A percentile compares a stretch with the other conserved stretches of the same genome.
Evolutionary conservation across 164 flowering plant genomes (phyloP).

Genomic region (Houttuynia cordata): DNA sequence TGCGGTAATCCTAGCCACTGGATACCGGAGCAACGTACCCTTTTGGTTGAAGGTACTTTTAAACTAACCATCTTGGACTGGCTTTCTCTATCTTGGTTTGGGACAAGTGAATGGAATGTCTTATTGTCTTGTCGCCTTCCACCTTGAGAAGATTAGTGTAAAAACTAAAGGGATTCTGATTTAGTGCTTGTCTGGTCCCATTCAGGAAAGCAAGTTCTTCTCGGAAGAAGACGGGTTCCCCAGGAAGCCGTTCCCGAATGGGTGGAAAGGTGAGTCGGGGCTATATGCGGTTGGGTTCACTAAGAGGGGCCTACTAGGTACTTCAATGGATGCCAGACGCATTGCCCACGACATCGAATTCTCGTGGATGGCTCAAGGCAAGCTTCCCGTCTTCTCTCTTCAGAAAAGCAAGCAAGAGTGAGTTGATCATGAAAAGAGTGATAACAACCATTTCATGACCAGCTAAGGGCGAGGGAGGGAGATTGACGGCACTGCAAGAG

Average conservation of each 20-base stretch:
- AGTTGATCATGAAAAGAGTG: no score
- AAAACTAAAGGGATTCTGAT: neutral
- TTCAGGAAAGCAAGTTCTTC: constrained; percentile 56
- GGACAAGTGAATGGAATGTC: neutral
- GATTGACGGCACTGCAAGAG: neutral
- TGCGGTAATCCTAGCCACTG: constrained; percentile 37
- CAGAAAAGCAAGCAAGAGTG: constrained; percentile 2
- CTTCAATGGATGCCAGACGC: constrained; percentile 60
- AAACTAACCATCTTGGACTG: neutral
- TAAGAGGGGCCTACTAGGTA: constrained; percentile 64
- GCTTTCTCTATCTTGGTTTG: neutral
- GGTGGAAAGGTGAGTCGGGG: constrained; percentile 74
- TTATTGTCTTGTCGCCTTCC: neutral
- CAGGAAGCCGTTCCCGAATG: constrained; percentile 55
- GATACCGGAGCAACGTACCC: constrained; percentile 34
- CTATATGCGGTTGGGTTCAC: constrained; percentile 80
- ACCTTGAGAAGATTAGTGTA: neutral
- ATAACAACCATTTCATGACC: no score
- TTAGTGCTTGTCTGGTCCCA: neutral
- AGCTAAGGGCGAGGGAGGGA: neutral
- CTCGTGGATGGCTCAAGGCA: constrained; percentile 28
- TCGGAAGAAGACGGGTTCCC: constrained; percentile 64
- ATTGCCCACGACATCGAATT: constrained; percentile 49
- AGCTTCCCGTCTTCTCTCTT: constrained; percentile 11
- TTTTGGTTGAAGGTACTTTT: constrained; percentile 41